These are phyloP conservation scores for Vitis labrusca DNA, from an alignment of 164 flowering plant genomes.

Conservation along the genomic window DNA sequence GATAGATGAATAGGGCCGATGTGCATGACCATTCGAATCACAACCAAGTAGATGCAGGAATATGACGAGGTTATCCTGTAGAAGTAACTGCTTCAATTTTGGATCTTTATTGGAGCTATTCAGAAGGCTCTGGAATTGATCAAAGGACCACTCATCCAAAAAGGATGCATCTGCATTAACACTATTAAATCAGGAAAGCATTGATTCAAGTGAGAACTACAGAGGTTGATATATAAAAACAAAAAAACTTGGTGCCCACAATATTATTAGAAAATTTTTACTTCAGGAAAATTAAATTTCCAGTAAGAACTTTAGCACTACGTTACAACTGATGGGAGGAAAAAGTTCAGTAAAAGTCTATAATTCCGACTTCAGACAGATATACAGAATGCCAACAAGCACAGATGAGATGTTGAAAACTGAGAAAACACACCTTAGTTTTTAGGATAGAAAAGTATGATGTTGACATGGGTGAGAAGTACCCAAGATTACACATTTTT, in stretches of 20 bases:
- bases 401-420: too few relatives aligned
- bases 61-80: conserved; percentile 70
- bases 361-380: too few relatives aligned
- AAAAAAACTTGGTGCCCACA: background rate
- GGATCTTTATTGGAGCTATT: conserved; percentile 74
- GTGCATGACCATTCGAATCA: conserved; percentile 99
- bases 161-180: conserved; percentile 92
- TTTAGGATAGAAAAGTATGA: too few relatives aligned
- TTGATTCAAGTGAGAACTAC: conserved; percentile 21
- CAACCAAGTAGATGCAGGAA: conserved; percentile 95
- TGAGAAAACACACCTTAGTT: too few relatives aligned
- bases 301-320: too few relatives aligned
- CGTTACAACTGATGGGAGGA: too few relatives aligned
- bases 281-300: too few relatives aligned
- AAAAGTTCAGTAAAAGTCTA: too few relatives aligned
- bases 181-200: conserved; percentile 33
- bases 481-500: too few relatives aligned
- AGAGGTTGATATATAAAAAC: background rate
- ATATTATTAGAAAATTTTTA: background rate
- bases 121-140: conserved; percentile 82
- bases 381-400: too few relatives aligned
- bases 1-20: conserved; percentile 84
- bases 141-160: conserved; percentile 98
- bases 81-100: conserved; percentile 65
- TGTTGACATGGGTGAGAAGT: too few relatives aligned